Percentiles rank a stretch among this genome's conserved stretches.
Evolutionary conservation across 176 grass and related monocot species (phyloP).

Genomic region (Oryza australiensis): DNA sequence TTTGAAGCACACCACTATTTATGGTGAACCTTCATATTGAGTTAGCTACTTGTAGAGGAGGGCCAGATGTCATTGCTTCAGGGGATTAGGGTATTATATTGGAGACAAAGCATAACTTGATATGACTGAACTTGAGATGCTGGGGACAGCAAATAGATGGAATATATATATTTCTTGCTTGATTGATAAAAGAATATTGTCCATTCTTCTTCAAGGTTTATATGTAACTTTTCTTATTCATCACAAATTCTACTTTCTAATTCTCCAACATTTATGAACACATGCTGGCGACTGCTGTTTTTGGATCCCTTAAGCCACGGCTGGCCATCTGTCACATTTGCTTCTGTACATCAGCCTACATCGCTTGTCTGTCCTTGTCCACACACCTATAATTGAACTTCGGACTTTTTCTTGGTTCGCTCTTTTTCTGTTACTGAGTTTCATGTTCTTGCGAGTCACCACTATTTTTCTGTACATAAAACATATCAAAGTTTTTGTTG

Average conservation of each 20-base stretch:
- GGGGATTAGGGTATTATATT: not conserved
- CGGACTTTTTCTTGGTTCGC: not conserved
- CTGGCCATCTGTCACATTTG: too few species aligned
- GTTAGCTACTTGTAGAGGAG: not conserved
- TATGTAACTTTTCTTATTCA: not conserved
- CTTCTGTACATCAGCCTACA: too few species aligned
- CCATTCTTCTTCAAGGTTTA: not conserved
- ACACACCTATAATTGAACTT: not conserved
- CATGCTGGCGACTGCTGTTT: not conserved
- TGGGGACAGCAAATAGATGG: not conserved
- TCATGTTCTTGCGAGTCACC: conserved; percentile 6
- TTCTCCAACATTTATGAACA: not conserved
- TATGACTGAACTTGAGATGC: not conserved
- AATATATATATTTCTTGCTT: not conserved
- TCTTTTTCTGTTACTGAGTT: not conserved
- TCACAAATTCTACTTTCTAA: not conserved
- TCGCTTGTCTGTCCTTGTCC: too few species aligned
- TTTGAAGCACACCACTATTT: too few species aligned
- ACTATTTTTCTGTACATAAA: not conserved
- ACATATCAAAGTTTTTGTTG: not conserved
- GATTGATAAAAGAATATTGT: not conserved
- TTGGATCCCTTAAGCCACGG: not conserved
- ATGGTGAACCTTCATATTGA: not conserved
- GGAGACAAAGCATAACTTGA: not conserved
- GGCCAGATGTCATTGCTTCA: not conserved